Conservation (phyloP, 768 basidiomycete species). For the Fomitopsis pulvina region DNA sequence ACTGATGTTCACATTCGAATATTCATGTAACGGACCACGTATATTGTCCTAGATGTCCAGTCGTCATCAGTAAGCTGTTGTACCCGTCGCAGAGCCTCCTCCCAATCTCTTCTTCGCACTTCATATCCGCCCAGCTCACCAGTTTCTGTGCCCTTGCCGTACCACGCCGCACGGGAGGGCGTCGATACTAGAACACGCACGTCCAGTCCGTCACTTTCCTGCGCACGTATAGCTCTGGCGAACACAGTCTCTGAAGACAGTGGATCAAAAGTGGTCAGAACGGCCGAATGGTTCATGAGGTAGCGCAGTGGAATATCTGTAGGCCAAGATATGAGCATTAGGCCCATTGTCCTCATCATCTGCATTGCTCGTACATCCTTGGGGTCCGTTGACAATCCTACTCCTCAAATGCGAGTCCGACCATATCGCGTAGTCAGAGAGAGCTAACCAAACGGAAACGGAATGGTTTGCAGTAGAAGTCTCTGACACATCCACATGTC, state of each 20-base stretch:
- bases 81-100: slow-evolving; percentile 14
- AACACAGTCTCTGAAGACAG: slow-evolving; percentile 38
- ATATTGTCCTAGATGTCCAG: slow-evolving; percentile 63
- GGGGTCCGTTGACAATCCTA: slow-evolving; percentile 36
- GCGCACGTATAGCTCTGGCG: slow-evolving; percentile 53
- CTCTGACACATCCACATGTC: slow-evolving; percentile 23
- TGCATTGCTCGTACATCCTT: slow-evolving; percentile 40
- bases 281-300: slow-evolving; percentile 37
- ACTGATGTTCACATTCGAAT: background rate
- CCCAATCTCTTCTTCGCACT: slow-evolving; percentile 49
- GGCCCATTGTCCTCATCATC: background rate
- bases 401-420: slow-evolving; percentile 40
- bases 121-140: slow-evolving; percentile 53
- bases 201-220: slow-evolving; percentile 43
- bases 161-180: slow-evolving; percentile 34
- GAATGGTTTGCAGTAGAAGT: slow-evolving; percentile 51
- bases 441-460: slow-evolving; percentile 44
- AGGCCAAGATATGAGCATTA: slow-evolving; percentile 1
- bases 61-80: slow-evolving; percentile 31
- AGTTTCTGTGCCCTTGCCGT: slow-evolving; percentile 19
- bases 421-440: slow-evolving; percentile 74
- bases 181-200: slow-evolving; percentile 52
- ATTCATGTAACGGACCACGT: slow-evolving; percentile 45
- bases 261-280: slow-evolving; percentile 15
- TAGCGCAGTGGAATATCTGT: slow-evolving; percentile 57